Conservation (phyloP, 257 asterid species). For the Scutellaria galericulata region DNA sequence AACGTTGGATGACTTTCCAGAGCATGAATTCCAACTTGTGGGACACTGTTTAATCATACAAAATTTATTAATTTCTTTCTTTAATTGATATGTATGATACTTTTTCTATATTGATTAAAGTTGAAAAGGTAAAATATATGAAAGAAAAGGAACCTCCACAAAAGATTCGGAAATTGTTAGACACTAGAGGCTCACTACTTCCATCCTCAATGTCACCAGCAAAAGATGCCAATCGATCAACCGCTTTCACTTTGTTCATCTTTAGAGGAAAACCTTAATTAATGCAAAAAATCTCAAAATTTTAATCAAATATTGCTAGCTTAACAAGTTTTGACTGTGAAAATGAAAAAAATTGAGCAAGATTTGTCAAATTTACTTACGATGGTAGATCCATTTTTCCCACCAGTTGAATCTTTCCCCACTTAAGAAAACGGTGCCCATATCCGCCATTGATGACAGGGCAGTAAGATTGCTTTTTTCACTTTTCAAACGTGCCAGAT, state of each 20-base stretch:
- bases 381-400: background rate
- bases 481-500: background rate
- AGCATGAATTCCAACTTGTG: background rate
- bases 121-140: too few species aligned
- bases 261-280: constrained; percentile 1
- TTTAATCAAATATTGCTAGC: background rate
- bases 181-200: background rate
- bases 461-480: background rate
- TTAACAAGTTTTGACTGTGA: too few species aligned
- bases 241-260: background rate
- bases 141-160: too few species aligned
- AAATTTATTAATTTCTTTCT: too few species aligned
- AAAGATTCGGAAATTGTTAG: background rate
- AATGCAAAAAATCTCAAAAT: background rate
- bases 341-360: background rate
- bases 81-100: too few species aligned
- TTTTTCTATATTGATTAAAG: too few species aligned
- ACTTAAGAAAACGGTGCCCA: background rate
- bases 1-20: background rate
- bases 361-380: background rate
- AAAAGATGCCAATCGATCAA: background rate
- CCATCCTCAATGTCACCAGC: background rate
- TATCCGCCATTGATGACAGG: background rate
- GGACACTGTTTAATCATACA: too few species aligned
- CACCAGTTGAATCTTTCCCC: background rate